A percentile compares a stretch with the other conserved stretches of the same genome.
Evolutionary conservation across 306 rosid species (phyloP).

Genomic region (Casuarina equisetifolia): DNA sequence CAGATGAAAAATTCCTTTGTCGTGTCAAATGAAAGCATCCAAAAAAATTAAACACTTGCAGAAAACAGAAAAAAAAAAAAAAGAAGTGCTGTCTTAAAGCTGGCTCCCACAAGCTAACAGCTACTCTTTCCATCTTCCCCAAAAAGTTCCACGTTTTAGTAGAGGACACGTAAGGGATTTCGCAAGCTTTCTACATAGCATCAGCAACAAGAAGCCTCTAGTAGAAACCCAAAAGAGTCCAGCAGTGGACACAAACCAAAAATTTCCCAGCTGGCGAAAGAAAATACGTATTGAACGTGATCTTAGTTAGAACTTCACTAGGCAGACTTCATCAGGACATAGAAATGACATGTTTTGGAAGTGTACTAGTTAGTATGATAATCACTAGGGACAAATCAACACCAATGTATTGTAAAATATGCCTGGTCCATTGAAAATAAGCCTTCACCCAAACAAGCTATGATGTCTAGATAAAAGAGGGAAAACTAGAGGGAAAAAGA

Average conservation of each 20-base stretch:
- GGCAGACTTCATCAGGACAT: neutral
- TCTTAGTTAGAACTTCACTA: neutral
- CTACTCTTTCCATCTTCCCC: neutral
- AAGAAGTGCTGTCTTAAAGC: neutral
- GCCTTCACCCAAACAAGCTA: neutral
- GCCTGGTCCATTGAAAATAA: neutral
- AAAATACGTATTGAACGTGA: slow-evolving; percentile 13
- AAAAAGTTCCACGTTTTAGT: neutral
- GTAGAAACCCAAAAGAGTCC: slow-evolving; percentile 6
- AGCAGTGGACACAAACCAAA: slow-evolving; percentile 11
- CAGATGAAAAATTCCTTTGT: slow-evolving; percentile 30
- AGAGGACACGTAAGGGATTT: neutral
- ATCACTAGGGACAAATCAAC: neutral
- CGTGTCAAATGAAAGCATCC: slow-evolving; percentile 18
- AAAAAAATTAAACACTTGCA: neutral
- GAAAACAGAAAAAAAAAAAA: neutral
- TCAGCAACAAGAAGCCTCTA: slow-evolving; percentile 9
- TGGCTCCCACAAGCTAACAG: slow-evolving; percentile 2
- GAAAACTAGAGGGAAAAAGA: neutral
- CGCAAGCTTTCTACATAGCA: neutral
- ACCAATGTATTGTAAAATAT: neutral
- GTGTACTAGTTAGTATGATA: neutral
- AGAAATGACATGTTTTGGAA: neutral
- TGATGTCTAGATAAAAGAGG: neutral
- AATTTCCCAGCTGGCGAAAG: slow-evolving; percentile 22